Percentiles rank a stretch among this genome's conserved stretches.
Evolutionary conservation across 2,329 filamentous ascomycete species (phyloP).

Genomic region (Aspergillus glaucus): DNA sequence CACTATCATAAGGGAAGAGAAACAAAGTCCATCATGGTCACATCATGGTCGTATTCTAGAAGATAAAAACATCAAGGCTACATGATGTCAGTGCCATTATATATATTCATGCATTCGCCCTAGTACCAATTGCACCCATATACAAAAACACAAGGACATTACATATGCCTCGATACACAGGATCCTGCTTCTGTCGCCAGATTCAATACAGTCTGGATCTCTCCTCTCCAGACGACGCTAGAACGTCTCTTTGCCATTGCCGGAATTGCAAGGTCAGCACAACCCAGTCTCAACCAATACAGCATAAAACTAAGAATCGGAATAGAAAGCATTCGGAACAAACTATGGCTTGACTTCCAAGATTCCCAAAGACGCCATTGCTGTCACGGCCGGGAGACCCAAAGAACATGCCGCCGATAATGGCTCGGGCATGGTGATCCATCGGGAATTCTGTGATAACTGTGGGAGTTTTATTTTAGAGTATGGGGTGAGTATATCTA

Average conservation of each 20-base stretch:
- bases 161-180: slow-evolving; percentile 27
- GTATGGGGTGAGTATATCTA: slow-evolving; percentile 40
- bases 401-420: slow-evolving; percentile 47
- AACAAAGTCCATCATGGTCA: not conserved
- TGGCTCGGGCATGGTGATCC: slow-evolving; percentile 41
- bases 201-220: slow-evolving; percentile 45
- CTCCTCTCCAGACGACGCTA: slow-evolving; percentile 40
- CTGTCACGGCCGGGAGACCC: slow-evolving; percentile 33
- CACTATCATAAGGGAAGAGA: not conserved
- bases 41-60: not conserved
- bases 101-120: not conserved
- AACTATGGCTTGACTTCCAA: slow-evolving; percentile 50
- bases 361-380: slow-evolving; percentile 41
- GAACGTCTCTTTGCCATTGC: slow-evolving; percentile 50
- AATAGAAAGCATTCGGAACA: slow-evolving; percentile 46
- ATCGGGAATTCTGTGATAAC: slow-evolving; percentile 48
- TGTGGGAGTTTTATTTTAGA: slow-evolving; percentile 50
- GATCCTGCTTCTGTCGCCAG: slow-evolving; percentile 45
- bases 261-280: slow-evolving; percentile 43
- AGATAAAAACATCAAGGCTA: not conserved
- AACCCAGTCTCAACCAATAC: not conserved
- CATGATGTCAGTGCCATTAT: not conserved
- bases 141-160: no score
- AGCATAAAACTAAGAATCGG: not conserved
- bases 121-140: not conserved